Base-by-base conservation (phyloP, 345 rosid genomes). In the Cardamine occulta region DNA sequence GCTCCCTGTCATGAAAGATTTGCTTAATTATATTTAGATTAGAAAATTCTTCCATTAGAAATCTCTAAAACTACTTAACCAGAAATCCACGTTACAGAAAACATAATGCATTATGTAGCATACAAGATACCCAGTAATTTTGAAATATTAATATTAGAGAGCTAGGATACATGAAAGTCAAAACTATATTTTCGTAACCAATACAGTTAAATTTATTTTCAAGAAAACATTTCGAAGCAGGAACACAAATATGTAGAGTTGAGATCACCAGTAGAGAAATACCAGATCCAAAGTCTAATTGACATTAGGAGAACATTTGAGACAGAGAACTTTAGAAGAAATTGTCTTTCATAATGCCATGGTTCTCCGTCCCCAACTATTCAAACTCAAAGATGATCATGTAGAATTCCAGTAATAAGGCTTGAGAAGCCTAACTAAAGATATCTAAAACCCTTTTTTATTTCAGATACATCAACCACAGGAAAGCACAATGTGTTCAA, bases 1-100 rank as follows among this genome's bases (percentile, higher is more conserved):
- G 93, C 72, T 88, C 93, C 90, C 93, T 91, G 97, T 72, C 72
- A 84, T 47, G 59, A 66, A 28, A 28, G 47, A 68, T 44, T 76
- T 26, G 19, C 66, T 63, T n/a, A 21, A 32, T 49, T 26, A 26
- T 40, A 19, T 28, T 63, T 14, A 17, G 18, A 49, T 51, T 10
- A 24, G 35, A 44, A 8, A 72, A 29, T 21, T 14, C 17, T 51
- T 40, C 34, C 10, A 65, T 10, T 63, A 47, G 18, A 57, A 74
- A 66, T 31, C 32, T 34, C 18, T 23, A 14, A 21, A 32, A 47
- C 35, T 59, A 39, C 14, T 19, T 47, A 47, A 47, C 21, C 51
- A 47, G 10, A 45, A 45, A 6, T 44, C 49, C 49, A 44, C 15
- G 18, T 44, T 44, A 15, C 17, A 5, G 7, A 57, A 17, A 57